These are phyloP conservation scores for Ustilago hordei DNA, from an alignment of 1,284 basidiomycete species.

Conservation along the genomic window DNA sequence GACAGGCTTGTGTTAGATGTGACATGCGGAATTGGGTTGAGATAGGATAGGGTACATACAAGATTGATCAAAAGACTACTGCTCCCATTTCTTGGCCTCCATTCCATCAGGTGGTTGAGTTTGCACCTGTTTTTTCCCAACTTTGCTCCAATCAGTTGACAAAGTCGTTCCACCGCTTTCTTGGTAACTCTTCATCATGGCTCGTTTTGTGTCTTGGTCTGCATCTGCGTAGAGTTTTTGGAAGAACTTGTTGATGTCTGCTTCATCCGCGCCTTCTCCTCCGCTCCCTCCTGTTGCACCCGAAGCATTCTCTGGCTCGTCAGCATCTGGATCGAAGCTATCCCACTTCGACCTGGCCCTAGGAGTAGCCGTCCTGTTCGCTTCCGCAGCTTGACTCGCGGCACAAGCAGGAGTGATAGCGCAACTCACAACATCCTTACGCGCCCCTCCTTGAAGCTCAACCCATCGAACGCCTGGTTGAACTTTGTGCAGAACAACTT, in stretches of 20 bases:
- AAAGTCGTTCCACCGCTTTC: constrained; percentile 66
- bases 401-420: constrained; percentile 26
- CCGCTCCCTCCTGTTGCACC: background rate
- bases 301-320: constrained; percentile 19
- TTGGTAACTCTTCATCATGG: constrained; percentile 68
- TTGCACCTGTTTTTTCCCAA: constrained; percentile 45
- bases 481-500: constrained; percentile 58
- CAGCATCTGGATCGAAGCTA: constrained; percentile 50
- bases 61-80: background rate
- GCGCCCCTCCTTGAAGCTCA: constrained; percentile 14
- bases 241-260: constrained; percentile 65
- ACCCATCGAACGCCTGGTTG: constrained; percentile 49
- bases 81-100: constrained; percentile 60
- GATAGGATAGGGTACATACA: background rate
- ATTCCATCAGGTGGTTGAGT: constrained; percentile 63
- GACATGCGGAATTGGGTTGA: background rate
- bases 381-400: constrained; percentile 12
- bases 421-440: constrained; percentile 2
- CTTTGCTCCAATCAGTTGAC: constrained; percentile 67
- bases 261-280: constrained; percentile 28
- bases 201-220: constrained; percentile 64
- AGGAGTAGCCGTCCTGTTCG: background rate
- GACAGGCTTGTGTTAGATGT: background rate
- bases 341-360: constrained; percentile 63
- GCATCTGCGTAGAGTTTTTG: constrained; percentile 66